Evolutionary conservation across 2,329 filamentous ascomycete species (phyloP).

Genomic region (Fusarium sp.): DNA sequence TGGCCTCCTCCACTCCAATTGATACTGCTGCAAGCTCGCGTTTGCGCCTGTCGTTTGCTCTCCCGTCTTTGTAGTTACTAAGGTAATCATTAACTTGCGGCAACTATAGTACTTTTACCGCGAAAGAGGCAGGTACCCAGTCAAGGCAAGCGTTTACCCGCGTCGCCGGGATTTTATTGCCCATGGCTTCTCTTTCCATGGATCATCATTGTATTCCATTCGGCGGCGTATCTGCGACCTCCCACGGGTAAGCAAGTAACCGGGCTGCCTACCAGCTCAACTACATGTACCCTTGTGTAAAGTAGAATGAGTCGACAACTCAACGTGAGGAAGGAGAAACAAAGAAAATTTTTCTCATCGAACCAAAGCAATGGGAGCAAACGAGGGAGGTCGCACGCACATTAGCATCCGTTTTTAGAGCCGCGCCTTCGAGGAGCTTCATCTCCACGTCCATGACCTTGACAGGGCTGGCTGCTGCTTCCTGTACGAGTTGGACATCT

Average conservation of each 20-base stretch:
- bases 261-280: slow-evolving; percentile 11
- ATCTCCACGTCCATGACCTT: neutral
- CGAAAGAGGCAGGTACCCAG: neutral
- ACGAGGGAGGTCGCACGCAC: slow-evolving; percentile 1
- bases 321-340: neutral
- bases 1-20: slow-evolving; percentile 1
- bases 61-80: neutral
- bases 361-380: neutral
- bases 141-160: slow-evolving; percentile 14
- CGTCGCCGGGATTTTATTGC: slow-evolving; percentile 9
- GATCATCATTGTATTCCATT: slow-evolving; percentile 1
- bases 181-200: neutral
- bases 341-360: slow-evolving; percentile 4
- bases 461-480: slow-evolving; percentile 4
- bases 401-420: slow-evolving; percentile 8
- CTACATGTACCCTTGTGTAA: slow-evolving; percentile 10
- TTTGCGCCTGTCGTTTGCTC: slow-evolving; percentile 4
- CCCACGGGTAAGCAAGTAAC: slow-evolving; percentile 21
- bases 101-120: too few species aligned
- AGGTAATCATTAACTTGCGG: too few species aligned
- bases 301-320: neutral
- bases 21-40: neutral
- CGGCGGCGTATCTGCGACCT: slow-evolving; percentile 29
- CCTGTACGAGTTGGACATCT: slow-evolving; percentile 6
- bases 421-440: slow-evolving; percentile 8